Conservation (phyloP, 176 grass and related monocot species). For the Puccinellia tenuiflora region DNA sequence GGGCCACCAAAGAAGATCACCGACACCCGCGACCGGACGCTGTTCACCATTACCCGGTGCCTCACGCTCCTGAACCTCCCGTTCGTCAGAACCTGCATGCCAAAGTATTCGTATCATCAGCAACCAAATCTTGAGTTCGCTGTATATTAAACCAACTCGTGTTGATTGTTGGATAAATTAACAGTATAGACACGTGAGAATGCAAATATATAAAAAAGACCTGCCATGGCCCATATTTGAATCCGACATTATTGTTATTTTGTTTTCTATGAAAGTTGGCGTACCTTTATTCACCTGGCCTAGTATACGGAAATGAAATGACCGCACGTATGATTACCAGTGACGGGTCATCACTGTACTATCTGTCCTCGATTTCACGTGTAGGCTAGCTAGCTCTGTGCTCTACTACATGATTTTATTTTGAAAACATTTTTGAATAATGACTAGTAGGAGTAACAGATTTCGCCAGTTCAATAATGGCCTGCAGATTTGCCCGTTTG, state of each 20-base stretch:
- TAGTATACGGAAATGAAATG: background rate
- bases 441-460: background rate
- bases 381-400: background rate
- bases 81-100: conserved; percentile 64
- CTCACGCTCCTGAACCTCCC: conserved; percentile 81
- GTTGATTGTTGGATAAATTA: no score
- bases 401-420: background rate
- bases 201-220: background rate
- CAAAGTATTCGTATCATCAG: background rate
- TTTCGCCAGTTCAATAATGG: background rate
- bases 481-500: background rate
- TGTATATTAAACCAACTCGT: no score
- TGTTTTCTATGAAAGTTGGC: background rate
- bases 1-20: conserved; percentile 85
- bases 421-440: background rate
- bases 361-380: background rate
- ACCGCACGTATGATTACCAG: background rate
- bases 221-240: background rate
- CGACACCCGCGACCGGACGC: conserved; percentile 43
- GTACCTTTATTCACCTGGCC: background rate
- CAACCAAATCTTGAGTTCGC: background rate
- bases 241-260: background rate
- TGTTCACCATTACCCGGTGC: conserved; percentile 68
- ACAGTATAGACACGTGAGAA: no score
- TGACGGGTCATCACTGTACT: conserved; percentile 1